Percentiles rank a stretch among this genome's conserved stretches.
Evolutionary conservation across 768 basidiomycete species (phyloP).

Genomic region (Atractiella rhizophila): DNA sequence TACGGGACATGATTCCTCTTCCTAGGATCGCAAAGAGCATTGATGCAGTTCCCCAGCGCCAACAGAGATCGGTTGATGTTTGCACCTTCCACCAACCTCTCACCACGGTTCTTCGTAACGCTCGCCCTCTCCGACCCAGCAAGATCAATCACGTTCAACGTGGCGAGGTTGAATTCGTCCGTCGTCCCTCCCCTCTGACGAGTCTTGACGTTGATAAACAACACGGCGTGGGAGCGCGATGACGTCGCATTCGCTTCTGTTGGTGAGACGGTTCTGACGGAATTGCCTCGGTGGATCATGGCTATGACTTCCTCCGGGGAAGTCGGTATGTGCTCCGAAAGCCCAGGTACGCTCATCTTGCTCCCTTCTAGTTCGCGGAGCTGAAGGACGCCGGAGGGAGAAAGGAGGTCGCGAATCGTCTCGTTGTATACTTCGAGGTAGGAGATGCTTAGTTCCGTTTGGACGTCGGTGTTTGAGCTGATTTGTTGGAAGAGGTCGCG

Average conservation of each 20-base stretch:
- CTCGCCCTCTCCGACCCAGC: slow-evolving; percentile 93
- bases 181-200: slow-evolving; percentile 46
- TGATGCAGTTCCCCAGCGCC: slow-evolving; percentile 92
- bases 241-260: slow-evolving; percentile 93
- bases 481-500: slow-evolving; percentile 84
- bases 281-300: slow-evolving; percentile 71
- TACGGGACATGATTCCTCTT: slow-evolving; percentile 68
- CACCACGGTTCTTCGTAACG: slow-evolving; percentile 88
- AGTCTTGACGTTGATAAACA: slow-evolving; percentile 80
- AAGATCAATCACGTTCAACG: slow-evolving; percentile 89
- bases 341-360: slow-evolving; percentile 55
- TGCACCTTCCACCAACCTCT: slow-evolving; percentile 92
- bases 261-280: slow-evolving; percentile 65
- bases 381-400: slow-evolving; percentile 61
- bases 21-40: slow-evolving; percentile 82
- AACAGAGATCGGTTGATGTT: slow-evolving; percentile 98
- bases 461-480: slow-evolving; percentile 50
- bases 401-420: slow-evolving; percentile 80
- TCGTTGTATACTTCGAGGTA: slow-evolving; percentile 99
- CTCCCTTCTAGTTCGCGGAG: slow-evolving; percentile 75
- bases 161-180: slow-evolving; percentile 55
- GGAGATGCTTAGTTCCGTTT: slow-evolving; percentile 28
- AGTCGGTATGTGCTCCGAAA: slow-evolving; percentile 53
- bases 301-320: slow-evolving; percentile 81
- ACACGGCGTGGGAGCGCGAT: slow-evolving; percentile 88